Conservation (phyloP, 2,329 filamentous ascomycete genomes). For the Aspergillus brasiliensis region DNA sequence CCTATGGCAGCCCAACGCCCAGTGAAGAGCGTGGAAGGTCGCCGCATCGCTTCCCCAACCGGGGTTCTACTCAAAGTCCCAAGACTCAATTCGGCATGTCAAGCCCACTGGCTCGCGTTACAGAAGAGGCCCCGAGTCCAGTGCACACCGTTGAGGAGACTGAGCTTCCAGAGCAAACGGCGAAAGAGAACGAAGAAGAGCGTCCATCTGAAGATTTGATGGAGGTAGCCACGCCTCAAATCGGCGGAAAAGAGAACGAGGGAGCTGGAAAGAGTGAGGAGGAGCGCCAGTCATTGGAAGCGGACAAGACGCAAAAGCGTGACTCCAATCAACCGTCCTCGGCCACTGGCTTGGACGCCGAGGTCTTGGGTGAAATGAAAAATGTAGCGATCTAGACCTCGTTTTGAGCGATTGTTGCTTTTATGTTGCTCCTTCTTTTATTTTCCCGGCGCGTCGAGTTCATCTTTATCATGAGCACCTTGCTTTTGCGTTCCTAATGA, state of each 20-base stretch:
- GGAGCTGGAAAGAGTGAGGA: conserved; percentile 24
- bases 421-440: conserved; percentile 5
- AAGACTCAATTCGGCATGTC: conserved; percentile 47
- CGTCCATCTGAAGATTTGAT: conserved; percentile 41
- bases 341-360: conserved; percentile 36
- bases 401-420: conserved; percentile 14
- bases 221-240: conserved; percentile 42
- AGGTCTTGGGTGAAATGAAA: conserved; percentile 51
- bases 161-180: conserved; percentile 35
- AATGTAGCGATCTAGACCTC: conserved; percentile 47
- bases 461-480: conserved; percentile 14
- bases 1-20: conserved; percentile 51
- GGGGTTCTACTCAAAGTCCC: conserved; percentile 46
- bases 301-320: conserved; percentile 34
- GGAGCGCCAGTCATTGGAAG: conserved; percentile 26
- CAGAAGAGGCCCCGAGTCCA: conserved; percentile 46
- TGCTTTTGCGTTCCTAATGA: conserved; percentile 10
- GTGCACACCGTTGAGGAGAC: conserved; percentile 36
- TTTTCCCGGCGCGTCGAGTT: conserved; percentile 11
- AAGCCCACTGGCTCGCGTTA: conserved; percentile 50
- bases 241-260: conserved; percentile 38
- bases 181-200: conserved; percentile 33
- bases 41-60: conserved; percentile 50
- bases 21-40: conserved; percentile 53
- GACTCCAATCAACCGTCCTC: conserved; percentile 32